phyloP scores from a whole-genome alignment of 306 rosid genomes.

The Betula pendula region DNA sequence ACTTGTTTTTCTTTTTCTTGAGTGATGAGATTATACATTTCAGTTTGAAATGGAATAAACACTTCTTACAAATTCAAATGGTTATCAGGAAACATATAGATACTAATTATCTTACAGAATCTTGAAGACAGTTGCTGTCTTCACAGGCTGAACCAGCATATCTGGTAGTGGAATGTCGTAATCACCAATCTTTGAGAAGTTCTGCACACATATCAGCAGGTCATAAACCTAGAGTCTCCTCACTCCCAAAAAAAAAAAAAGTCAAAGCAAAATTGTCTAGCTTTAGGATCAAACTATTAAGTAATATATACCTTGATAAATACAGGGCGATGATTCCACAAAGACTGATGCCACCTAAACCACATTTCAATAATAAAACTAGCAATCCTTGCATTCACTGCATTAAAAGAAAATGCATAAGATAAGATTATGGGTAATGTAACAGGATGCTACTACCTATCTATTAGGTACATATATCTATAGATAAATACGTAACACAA shows the following conservation, averaged over 20 bases:
- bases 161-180: constrained; percentile 47
- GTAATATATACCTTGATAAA: constrained; percentile 46
- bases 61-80: background rate
- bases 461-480: background rate
- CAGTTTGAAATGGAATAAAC: background rate
- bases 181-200: constrained; percentile 49
- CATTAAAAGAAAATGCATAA: constrained; percentile 13
- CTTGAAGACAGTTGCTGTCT: constrained; percentile 65
- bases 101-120: constrained; percentile 57
- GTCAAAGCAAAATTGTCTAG: background rate
- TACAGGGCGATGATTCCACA: constrained; percentile 64
- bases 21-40: background rate
- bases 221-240: background rate
- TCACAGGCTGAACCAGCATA: constrained; percentile 62
- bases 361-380: constrained; percentile 81
- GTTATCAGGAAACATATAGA: background rate
- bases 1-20: background rate
- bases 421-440: constrained; percentile 8
- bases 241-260: background rate
- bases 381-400: constrained; percentile 54
- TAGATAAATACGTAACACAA: background rate
- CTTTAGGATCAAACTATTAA: constrained; percentile 3
- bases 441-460: background rate
- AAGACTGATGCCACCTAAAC: constrained; percentile 90
- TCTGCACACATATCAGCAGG: constrained; percentile 35